Percentiles rank a stretch among this genome's conserved stretches.
These are phyloP conservation scores for Taiozyma sp. DNA, from an alignment of 1,139 yeast genomes.

Conservation along the genomic window DNA sequence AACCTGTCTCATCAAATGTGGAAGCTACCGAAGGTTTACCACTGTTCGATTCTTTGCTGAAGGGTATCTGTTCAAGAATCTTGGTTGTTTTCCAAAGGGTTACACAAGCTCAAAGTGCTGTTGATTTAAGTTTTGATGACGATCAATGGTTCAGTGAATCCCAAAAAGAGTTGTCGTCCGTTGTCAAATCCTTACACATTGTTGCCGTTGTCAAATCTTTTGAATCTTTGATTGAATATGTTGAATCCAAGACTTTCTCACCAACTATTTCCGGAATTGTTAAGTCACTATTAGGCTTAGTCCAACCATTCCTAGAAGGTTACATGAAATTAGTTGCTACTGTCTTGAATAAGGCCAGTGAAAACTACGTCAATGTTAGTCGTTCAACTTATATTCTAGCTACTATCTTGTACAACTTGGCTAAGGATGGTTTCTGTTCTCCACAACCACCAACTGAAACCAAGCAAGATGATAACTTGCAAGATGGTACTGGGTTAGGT, in stretches of 20 bases:
- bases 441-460: constrained; percentile 79
- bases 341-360: constrained; percentile 38
- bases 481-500: constrained; percentile 93
- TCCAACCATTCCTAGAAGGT: constrained; percentile 53
- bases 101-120: constrained; percentile 31
- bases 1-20: constrained; percentile 1
- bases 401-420: constrained; percentile 52
- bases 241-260: constrained; percentile 33
- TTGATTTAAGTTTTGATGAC: constrained; percentile 41
- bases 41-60: constrained; percentile 42
- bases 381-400: constrained; percentile 60
- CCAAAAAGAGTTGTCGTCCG: constrained; percentile 40
- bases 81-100: constrained; percentile 66
- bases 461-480: constrained; percentile 57
- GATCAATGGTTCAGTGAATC: constrained; percentile 60
- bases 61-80: constrained; percentile 55
- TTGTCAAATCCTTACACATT: constrained; percentile 35
- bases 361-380: constrained; percentile 47
- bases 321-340: constrained; percentile 42
- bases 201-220: constrained; percentile 28
- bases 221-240: constrained; percentile 27
- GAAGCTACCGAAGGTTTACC: neutral
- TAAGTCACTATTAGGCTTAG: constrained; percentile 45
- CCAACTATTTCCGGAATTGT: constrained; percentile 27
- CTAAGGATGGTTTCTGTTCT: constrained; percentile 90